Evolutionary conservation across 805 yeast species (phyloP).

Genomic region (Myxozyma geophila): DNA sequence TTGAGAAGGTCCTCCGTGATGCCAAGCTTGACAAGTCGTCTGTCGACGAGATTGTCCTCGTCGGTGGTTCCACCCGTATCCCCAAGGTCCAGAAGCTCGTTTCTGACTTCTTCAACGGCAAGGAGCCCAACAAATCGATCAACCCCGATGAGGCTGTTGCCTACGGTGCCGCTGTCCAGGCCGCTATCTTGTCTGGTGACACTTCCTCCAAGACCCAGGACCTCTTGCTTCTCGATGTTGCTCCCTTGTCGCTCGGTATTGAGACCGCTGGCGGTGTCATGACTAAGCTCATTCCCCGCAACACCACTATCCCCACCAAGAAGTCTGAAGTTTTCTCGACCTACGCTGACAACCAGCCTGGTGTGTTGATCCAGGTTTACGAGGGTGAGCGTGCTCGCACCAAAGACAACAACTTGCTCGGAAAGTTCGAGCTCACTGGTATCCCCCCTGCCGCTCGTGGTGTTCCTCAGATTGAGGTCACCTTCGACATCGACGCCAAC

Average conservation of each 20-base stretch:
- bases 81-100: slow-evolving; percentile 96
- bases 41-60: slow-evolving; percentile 90
- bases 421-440: slow-evolving; percentile 95
- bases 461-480: slow-evolving; percentile 97
- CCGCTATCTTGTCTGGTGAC: slow-evolving; percentile 95
- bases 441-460: slow-evolving; percentile 99
- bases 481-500: slow-evolving; percentile 95
- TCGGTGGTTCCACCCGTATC: slow-evolving; percentile 98
- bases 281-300: slow-evolving; percentile 98
- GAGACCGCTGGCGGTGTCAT: slow-evolving; percentile 99
- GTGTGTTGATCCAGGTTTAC: slow-evolving; percentile 94
- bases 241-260: slow-evolving; percentile 96
- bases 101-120: slow-evolving; percentile 95
- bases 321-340: slow-evolving; percentile 97
- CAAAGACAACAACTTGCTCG: slow-evolving; percentile 92
- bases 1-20: slow-evolving; percentile 91
- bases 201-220: slow-evolving; percentile 96
- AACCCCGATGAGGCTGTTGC: slow-evolving; percentile 99
- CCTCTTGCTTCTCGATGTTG: slow-evolving; percentile 90
- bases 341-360: slow-evolving; percentile 97
- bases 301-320: slow-evolving; percentile 97
- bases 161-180: slow-evolving; percentile 99
- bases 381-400: slow-evolving; percentile 99
- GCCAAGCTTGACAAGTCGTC: slow-evolving; percentile 87
- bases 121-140: slow-evolving; percentile 94